Conservation (phyloP, 179 eudicot genomes). For the Beta corolliflora region DNA sequence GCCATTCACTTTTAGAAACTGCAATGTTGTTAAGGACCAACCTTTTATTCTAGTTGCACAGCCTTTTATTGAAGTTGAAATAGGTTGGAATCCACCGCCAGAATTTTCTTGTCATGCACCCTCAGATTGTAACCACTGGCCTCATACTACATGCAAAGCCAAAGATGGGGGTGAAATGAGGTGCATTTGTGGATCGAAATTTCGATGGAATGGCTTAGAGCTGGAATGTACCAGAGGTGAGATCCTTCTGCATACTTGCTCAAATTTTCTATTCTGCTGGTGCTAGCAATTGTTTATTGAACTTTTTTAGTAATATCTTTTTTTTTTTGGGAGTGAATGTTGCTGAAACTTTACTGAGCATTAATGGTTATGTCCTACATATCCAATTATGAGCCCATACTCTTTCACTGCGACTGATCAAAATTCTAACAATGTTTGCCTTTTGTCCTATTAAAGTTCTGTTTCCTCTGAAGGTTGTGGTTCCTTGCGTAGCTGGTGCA, state of each 20-base stretch:
- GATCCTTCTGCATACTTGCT: not conserved
- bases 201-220: conserved; percentile 18
- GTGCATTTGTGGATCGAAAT: conserved; percentile 31
- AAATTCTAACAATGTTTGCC: conserved; percentile 2
- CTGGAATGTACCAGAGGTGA: conserved; percentile 25
- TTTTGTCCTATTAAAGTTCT: not conserved
- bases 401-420: not conserved
- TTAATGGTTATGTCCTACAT: not conserved
- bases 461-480: conserved; percentile 11
- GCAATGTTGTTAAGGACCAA: conserved; percentile 5
- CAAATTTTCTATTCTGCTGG: not conserved
- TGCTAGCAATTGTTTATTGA: too few species aligned
- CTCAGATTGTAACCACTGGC: conserved; percentile 32
- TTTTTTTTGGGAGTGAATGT: not conserved
- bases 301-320: not conserved
- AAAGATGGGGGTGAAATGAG: conserved; percentile 22
- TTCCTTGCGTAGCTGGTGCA: conserved; percentile 28
- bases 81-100: conserved; percentile 26
- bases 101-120: conserved; percentile 29
- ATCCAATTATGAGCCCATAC: not conserved
- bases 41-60: not conserved
- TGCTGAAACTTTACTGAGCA: not conserved
- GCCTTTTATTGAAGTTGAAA: conserved; percentile 29
- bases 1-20: conserved; percentile 8
- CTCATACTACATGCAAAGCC: conserved; percentile 33